Evolutionary conservation across 2,329 filamentous ascomycete genomes (phyloP), one percentile per base, ranked within the genome.

Genomic region (Diaporthe sp.): DNA sequence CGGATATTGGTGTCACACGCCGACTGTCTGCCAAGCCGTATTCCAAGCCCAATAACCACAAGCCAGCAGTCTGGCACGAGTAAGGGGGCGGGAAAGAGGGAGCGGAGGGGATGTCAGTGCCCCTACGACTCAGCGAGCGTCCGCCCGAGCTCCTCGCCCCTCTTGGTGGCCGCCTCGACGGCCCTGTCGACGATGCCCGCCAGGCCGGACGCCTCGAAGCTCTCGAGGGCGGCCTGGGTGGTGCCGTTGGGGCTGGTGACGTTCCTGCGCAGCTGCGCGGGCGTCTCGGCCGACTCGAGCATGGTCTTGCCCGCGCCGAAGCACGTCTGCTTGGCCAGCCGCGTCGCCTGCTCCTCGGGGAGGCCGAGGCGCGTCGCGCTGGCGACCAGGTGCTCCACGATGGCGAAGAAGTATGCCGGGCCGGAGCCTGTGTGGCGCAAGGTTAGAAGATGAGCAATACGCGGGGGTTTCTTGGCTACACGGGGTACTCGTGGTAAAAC

Each of bases 211-310:
- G 82, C 81, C 77, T 87, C 86, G 47, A 89, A 88, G 78, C 85
- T 87, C 73, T 86, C 81, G 22, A 89, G 81, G 0, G 86, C 87
- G 17, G 87, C 87, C 55, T 87, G 82, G 0, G 87, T 89, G 4
- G 87, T 89, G 40, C 87, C 87, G 76, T 88, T 88, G 33, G 87
- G 87, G 81, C 87, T 88, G 8, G 87, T 89, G 68, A 89, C 87
- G 78, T 88, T 88, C 77, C 82, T 86, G 71, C 87, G 84, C 67
- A 89, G 82, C 80, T 88, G 86, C 0, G 83, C 78, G 0, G 87
- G 86, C 45, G 84, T 82, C 3, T 88, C 86, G 4, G 83, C 80
- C 2, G 87, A 87, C 76, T 86, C 83, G 33, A 86, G 83, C 9
- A 89, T 83, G 87, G 88, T 88, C 81, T 84, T 85, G 60, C 87